Conservation (phyloP, 805 yeast species). For the Vanderwaltozyma verrucispora region DNA sequence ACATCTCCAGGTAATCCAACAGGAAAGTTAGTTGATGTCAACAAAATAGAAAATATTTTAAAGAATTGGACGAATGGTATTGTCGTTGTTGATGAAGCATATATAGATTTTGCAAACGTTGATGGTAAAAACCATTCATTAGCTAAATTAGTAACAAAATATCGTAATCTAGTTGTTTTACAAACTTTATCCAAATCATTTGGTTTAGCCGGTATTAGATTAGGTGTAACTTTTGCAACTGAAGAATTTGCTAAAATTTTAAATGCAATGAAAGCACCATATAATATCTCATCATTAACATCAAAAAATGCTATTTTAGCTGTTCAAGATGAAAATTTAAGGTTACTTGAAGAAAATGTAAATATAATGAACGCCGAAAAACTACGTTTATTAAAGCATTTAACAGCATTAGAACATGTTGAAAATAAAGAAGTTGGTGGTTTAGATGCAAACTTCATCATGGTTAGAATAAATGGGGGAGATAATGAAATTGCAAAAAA, state of each 20-base stretch:
- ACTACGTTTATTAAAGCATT: conserved; percentile 37
- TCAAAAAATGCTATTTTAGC: conserved; percentile 70
- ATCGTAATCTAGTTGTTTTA: conserved; percentile 75
- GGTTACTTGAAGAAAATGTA: conserved; percentile 47
- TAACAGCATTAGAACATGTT: conserved; percentile 50
- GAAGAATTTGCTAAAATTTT: conserved; percentile 52
- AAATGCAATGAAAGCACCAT: conserved; percentile 93
- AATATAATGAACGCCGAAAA: conserved; percentile 46
- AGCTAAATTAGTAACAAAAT: conserved; percentile 67
- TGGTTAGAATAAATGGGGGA: conserved; percentile 65
- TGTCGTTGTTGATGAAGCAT: conserved; percentile 89
- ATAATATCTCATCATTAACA: conserved; percentile 78
- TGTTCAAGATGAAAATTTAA: conserved; percentile 45
- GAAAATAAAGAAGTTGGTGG: conserved; percentile 70
- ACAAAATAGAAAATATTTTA: conserved; percentile 39
- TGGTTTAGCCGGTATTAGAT: conserved; percentile 89
- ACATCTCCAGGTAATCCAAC: conserved; percentile 99
- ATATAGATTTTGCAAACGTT: conserved; percentile 73
- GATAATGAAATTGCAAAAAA: conserved; percentile 63
- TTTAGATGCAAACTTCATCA: conserved; percentile 73
- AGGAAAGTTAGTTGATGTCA: conserved; percentile 47
- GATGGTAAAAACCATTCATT: conserved; percentile 38
- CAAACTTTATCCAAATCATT: conserved; percentile 93
- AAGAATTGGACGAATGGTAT: conserved; percentile 57
- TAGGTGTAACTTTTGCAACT: conserved; percentile 70